Evolutionary conservation across 2,329 filamentous ascomycete species (phyloP).

Genomic region (Fusarium globosum): DNA sequence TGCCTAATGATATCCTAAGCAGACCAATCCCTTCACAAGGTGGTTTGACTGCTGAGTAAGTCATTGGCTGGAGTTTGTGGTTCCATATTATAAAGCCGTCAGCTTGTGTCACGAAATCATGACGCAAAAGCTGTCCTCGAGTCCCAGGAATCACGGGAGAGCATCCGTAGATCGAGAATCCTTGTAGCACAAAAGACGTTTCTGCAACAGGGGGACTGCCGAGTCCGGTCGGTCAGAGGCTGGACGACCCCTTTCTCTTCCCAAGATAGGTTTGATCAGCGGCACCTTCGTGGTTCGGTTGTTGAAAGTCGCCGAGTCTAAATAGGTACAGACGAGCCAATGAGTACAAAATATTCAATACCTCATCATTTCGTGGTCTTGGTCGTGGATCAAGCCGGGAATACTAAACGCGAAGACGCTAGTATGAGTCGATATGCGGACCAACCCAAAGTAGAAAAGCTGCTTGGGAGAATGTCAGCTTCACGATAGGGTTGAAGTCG

Average conservation of each 20-base stretch:
- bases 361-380: constrained; percentile 12
- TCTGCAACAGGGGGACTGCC: neutral
- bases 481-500: constrained; percentile 25
- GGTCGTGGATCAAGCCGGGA: constrained; percentile 24
- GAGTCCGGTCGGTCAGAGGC: neutral
- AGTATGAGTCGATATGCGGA: constrained; percentile 21
- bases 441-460: constrained; percentile 32
- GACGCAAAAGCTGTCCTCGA: neutral
- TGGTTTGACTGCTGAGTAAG: neutral
- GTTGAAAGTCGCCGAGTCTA: constrained; percentile 5
- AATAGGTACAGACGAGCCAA: constrained; percentile 5
- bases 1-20: neutral
- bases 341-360: neutral
- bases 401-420: constrained; percentile 26
- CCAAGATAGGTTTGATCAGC: neutral
- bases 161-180: neutral
- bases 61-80: neutral
- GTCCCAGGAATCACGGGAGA: neutral
- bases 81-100: neutral
- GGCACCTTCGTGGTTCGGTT: neutral
- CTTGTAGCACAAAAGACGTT: constrained; percentile 10
- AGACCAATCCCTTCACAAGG: neutral
- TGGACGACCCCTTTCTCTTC: neutral
- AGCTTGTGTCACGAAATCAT: constrained; percentile 8
- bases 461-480: constrained; percentile 21